These are phyloP conservation scores for Chimonanthus salicifolius DNA, from an alignment of 164 flowering plant species.

Conservation along the genomic window DNA sequence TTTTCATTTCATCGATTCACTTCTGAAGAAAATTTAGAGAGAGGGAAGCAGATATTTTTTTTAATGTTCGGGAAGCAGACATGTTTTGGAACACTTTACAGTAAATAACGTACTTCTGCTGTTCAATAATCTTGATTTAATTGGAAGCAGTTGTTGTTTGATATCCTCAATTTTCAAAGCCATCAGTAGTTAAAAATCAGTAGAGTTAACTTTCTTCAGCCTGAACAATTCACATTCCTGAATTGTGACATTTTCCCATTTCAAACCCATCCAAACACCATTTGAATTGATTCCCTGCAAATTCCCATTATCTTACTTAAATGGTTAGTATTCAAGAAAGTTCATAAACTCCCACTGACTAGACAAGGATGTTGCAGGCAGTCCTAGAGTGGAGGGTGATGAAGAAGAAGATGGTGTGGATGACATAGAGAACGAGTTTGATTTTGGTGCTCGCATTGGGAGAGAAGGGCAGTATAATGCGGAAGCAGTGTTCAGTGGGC, in stretches of 20 bases:
- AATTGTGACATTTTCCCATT: neutral
- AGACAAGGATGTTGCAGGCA: constrained; percentile 38
- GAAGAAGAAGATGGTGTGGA: constrained; percentile 91
- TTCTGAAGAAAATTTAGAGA: too few species aligned
- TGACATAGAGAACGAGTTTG: constrained; percentile 87
- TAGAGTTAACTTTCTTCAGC: neutral
- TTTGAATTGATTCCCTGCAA: neutral
- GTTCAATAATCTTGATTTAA: neutral
- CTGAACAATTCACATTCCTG: neutral
- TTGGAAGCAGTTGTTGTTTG: neutral
- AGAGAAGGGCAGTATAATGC: constrained; percentile 35
- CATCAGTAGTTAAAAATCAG: too few species aligned
- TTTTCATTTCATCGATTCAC: neutral
- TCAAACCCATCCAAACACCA: too few species aligned
- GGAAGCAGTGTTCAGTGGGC: constrained; percentile 43
- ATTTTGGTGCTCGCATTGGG: constrained; percentile 23
- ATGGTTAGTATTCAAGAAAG: neutral
- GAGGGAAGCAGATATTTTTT: neutral
- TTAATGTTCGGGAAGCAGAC: neutral
- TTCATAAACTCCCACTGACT: neutral
- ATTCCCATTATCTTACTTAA: neutral
- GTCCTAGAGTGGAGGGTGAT: constrained; percentile 88
- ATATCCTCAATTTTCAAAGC: neutral
- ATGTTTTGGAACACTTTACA: too few species aligned
- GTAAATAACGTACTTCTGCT: neutral